A percentile compares a stretch with the other conserved stretches of the same genome.
Conservation (phyloP, 768 basidiomycete genomes). For the Galerina marginata region DNA sequence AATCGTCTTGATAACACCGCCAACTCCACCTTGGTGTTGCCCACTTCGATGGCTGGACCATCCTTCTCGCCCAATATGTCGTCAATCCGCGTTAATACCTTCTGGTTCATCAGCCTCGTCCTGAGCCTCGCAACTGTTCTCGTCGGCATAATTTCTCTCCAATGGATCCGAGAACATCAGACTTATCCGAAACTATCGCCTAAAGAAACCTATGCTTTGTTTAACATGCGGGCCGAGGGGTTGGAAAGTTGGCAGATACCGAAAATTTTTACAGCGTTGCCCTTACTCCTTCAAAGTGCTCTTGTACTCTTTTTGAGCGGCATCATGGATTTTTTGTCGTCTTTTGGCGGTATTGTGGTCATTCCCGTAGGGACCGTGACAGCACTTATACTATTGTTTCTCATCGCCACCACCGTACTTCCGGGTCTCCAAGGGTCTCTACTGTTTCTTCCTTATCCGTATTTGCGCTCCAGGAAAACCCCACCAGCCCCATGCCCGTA, state of each 20-base stretch:
- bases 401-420: slow-evolving; percentile 27
- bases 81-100: slow-evolving; percentile 15
- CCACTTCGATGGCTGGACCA: neutral
- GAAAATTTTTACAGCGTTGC: slow-evolving; percentile 27
- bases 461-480: slow-evolving; percentile 4
- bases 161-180: slow-evolving; percentile 24
- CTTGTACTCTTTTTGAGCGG: slow-evolving; percentile 34
- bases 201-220: slow-evolving; percentile 11
- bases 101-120: slow-evolving; percentile 21
- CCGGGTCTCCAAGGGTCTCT: slow-evolving; percentile 25
- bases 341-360: slow-evolving; percentile 19
- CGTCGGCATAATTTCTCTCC: slow-evolving; percentile 17
- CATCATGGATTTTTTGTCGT: slow-evolving; percentile 28
- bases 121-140: slow-evolving; percentile 18
- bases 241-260: slow-evolving; percentile 32
- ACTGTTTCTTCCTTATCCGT: neutral
- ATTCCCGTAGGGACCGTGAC: slow-evolving; percentile 22
- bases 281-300: slow-evolving; percentile 30
- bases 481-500: slow-evolving; percentile 16
- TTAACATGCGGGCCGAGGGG: slow-evolving; percentile 33
- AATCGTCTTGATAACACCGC: neutral
- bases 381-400: slow-evolving; percentile 20
- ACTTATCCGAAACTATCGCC: slow-evolving; percentile 3
- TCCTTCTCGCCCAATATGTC: neutral
- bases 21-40: neutral